Percentiles rank a stretch among this genome's conserved stretches.
These are phyloP conservation scores for Ceratocystis eucalypticola DNA, from an alignment of 2,329 filamentous ascomycete genomes.

Conservation along the genomic window DNA sequence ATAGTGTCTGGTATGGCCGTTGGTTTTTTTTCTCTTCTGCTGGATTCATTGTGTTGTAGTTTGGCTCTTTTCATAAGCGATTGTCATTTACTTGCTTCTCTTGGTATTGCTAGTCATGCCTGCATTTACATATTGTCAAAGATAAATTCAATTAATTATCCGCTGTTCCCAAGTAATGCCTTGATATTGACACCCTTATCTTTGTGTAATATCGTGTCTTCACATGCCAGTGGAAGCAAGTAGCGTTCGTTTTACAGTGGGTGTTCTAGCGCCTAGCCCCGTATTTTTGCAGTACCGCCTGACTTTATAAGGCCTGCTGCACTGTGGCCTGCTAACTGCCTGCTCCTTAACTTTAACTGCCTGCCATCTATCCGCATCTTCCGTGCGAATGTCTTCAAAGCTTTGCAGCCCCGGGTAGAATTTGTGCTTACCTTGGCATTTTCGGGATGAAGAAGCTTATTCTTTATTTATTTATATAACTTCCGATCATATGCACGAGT, in stretches of 20 bases:
- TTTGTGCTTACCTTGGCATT: neutral
- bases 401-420: too few species aligned
- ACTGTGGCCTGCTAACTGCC: too few species aligned
- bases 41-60: neutral
- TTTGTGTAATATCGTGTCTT: too few species aligned
- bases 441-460: neutral
- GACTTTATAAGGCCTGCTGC: too few species aligned
- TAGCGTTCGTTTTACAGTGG: too few species aligned
- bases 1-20: neutral
- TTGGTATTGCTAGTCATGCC: neutral
- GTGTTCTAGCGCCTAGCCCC: too few species aligned
- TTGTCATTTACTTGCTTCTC: constrained; percentile 1
- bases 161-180: neutral
- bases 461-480: neutral
- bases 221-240: too few species aligned
- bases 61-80: constrained; percentile 8
- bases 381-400: too few species aligned
- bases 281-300: too few species aligned
- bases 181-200: too few species aligned
- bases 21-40: neutral
- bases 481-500: too few species aligned
- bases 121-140: neutral
- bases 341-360: too few species aligned
- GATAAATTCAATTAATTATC: neutral
- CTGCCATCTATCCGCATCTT: neutral